Evolutionary conservation across 2,329 filamentous ascomycete species (phyloP).

Genomic region (Colletotrichum simmondsii): DNA sequence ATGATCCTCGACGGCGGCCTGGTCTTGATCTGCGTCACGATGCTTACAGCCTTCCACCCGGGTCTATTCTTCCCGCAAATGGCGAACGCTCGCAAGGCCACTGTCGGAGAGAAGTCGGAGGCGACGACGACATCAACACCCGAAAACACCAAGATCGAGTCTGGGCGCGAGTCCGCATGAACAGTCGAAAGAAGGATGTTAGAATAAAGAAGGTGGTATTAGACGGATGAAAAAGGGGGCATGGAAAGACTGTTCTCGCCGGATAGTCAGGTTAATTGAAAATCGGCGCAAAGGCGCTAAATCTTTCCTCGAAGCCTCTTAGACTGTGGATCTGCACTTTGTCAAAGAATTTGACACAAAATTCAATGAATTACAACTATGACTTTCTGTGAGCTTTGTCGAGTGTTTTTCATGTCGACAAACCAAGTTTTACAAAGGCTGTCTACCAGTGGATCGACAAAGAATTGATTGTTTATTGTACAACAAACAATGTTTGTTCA

Average conservation of each 20-base stretch:
- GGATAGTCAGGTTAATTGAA: background rate
- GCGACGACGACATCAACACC: conserved; percentile 16
- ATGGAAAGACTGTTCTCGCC: background rate
- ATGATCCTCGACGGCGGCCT: conserved; percentile 66
- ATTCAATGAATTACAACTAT: background rate
- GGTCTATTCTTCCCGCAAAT: conserved; percentile 67
- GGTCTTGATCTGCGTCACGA: conserved; percentile 59
- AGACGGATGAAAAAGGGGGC: background rate
- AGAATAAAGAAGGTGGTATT: background rate
- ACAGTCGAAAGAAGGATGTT: too few species aligned
- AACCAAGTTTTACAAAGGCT: too few species aligned
- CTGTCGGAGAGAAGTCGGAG: conserved; percentile 37
- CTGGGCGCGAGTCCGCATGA: conserved; percentile 18
- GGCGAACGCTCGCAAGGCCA: conserved; percentile 43
- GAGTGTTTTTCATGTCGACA: background rate
- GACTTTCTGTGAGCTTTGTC: background rate
- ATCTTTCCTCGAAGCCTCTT: background rate
- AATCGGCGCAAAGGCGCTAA: background rate
- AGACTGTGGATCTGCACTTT: background rate
- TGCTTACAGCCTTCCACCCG: conserved; percentile 65
- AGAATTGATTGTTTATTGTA: background rate
- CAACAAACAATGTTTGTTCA: background rate
- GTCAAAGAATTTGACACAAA: background rate
- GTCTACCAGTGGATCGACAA: too few species aligned
- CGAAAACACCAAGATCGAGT: conserved; percentile 28